Base-by-base conservation (phyloP, 768 basidiomycete species). In the Boletus eberwhitei region DNA sequence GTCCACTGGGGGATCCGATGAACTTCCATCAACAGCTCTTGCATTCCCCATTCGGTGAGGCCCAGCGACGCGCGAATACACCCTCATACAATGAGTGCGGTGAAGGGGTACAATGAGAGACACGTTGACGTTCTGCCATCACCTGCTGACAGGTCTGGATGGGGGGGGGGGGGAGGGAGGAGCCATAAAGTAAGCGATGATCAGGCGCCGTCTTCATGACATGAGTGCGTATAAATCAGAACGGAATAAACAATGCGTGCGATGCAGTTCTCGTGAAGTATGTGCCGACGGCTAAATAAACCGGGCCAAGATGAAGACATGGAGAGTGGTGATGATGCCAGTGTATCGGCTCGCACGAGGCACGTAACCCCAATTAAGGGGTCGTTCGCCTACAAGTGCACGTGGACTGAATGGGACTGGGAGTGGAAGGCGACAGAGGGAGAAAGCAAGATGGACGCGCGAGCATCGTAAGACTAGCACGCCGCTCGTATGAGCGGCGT, bases 291-390 rank as follows among this genome's bases (percentile, higher is more conserved):
- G 55, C 42, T 50, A 66, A 58, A 64, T 49, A 49, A n/a, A n/a
- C n/a, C n/a, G n/a, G n/a, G n/a, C n/a, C n/a, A n/a, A n/a, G n/a
- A n/a, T 6, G 44, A 46, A 59, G 66, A 59, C 54, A 44, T 46
- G 52, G 48, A 68, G 70, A 54, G 62, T 14, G 67, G 71, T 59
- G 70, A 73, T 72, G 80, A 79, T 53, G 66, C 86, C n/a, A n/a
- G n/a, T n/a, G n/a, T n/a, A n/a, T n/a, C n/a, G n/a, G n/a, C 86
- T 76, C 74, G 78, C 77, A 77, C 83, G 84, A 86, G 80, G 79
- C 79, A 84, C 85, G 83, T 76, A 83, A 86, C 87, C 86, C 80
- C 88, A 88, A 64, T 70, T 53, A 89, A 88, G 87, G 81, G 87
- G 85, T 87, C 85, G 85, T 86, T 50, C 84, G 79, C 80, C 77